These are phyloP conservation scores for Chiua virens DNA, from an alignment of 768 basidiomycete species.

Conservation along the genomic window DNA sequence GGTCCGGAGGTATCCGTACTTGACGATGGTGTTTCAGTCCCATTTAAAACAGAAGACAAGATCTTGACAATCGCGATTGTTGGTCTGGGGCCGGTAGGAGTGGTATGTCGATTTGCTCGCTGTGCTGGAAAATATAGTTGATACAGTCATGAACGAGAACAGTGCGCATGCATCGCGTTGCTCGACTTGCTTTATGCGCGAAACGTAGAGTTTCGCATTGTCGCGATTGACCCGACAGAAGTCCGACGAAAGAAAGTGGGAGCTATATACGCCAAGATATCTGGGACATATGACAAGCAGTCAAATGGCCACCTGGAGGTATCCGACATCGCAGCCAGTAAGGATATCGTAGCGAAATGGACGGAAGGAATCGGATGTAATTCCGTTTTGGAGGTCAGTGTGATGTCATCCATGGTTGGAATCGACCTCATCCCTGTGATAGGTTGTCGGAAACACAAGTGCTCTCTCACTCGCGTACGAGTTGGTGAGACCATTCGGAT, in stretches of 20 bases:
- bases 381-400: constrained; percentile 62
- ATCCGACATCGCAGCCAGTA: constrained; percentile 51
- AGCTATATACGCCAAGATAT: constrained; percentile 47
- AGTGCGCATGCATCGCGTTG: constrained; percentile 64
- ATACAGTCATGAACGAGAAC: neutral
- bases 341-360: constrained; percentile 47
- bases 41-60: constrained; percentile 47
- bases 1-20: constrained; percentile 10
- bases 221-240: constrained; percentile 64
- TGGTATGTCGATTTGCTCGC: constrained; percentile 37
- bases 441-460: constrained; percentile 71
- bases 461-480: constrained; percentile 67
- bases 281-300: constrained; percentile 32
- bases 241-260: constrained; percentile 58
- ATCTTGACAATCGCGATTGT: constrained; percentile 62
- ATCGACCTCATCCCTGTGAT: neutral
- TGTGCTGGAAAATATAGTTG: neutral
- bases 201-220: constrained; percentile 49
- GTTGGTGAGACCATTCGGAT: constrained; percentile 73
- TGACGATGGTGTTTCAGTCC: constrained; percentile 10
- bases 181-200: constrained; percentile 57
- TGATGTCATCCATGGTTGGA: neutral
- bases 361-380: constrained; percentile 62
- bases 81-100: constrained; percentile 78
- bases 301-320: constrained; percentile 47